Evolutionary conservation across 306 rosid genomes (phyloP).

Genomic region (Hippophae rhamnoides): DNA sequence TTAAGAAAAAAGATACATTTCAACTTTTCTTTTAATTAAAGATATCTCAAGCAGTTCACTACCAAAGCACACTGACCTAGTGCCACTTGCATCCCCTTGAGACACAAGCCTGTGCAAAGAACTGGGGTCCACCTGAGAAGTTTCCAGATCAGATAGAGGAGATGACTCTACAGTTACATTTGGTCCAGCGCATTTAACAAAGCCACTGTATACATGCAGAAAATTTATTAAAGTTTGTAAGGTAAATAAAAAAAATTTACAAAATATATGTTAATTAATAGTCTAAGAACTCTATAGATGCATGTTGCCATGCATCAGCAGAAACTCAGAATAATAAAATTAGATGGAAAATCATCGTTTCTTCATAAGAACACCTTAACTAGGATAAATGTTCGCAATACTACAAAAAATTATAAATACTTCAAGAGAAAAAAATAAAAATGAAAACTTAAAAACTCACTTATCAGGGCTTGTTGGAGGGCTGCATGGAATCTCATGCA

Average conservation of each 20-base stretch:
- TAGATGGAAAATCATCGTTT: not conserved
- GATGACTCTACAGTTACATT: slow-evolving; percentile 45
- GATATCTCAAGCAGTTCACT: slow-evolving; percentile 13
- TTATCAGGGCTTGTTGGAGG: slow-evolving; percentile 93
- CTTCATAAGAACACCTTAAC: slow-evolving; percentile 3
- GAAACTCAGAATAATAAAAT: not conserved
- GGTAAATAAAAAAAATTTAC: slow-evolving; percentile 1
- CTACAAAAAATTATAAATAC: not conserved
- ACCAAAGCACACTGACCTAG: slow-evolving; percentile 54
- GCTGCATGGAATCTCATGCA: slow-evolving; percentile 91
- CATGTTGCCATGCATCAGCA: slow-evolving; percentile 13
- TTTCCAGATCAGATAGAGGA: slow-evolving; percentile 45
- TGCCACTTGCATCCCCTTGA: slow-evolving; percentile 71
- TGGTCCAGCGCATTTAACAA: slow-evolving; percentile 46
- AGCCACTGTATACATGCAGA: slow-evolving; percentile 51
- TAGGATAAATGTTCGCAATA: slow-evolving; percentile 15
- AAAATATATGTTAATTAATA: slow-evolving; percentile 7
- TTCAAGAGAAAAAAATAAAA: slow-evolving; percentile 13
- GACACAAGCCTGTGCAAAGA: slow-evolving; percentile 78
- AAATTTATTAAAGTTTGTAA: slow-evolving; percentile 15
- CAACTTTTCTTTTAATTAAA: too few relatives aligned
- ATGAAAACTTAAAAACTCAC: slow-evolving; percentile 41
- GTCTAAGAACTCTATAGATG: slow-evolving; percentile 14
- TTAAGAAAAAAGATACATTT: slow-evolving; percentile 1
- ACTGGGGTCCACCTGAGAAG: slow-evolving; percentile 43